Evolutionary conservation across 2,329 filamentous ascomycete genomes (phyloP).

Genomic region (Huntiella savannae): DNA sequence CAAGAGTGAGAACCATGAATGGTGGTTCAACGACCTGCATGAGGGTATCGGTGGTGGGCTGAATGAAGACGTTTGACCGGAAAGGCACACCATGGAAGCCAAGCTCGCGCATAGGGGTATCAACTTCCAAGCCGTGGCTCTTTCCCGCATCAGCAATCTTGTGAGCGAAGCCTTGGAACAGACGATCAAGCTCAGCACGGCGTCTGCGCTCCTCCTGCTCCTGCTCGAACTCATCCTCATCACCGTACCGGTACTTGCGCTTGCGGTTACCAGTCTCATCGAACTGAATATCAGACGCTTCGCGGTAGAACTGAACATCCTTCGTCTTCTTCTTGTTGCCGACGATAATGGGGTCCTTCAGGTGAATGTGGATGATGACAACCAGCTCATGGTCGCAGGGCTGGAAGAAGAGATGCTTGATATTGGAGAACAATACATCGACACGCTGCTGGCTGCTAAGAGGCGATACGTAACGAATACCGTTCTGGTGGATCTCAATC

Average conservation of each 20-base stretch:
- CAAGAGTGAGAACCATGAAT: constrained; percentile 86
- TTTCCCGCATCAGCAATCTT: constrained; percentile 94
- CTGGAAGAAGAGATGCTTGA: constrained; percentile 97
- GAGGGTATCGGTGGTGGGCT: constrained; percentile 89
- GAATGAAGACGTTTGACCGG: constrained; percentile 85
- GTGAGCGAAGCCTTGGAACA: constrained; percentile 91
- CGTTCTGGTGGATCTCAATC: constrained; percentile 95
- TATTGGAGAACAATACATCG: constrained; percentile 92
- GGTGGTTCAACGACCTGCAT: constrained; percentile 94
- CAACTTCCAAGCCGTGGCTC: constrained; percentile 76
- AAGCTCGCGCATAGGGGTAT: constrained; percentile 90
- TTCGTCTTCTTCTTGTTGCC: constrained; percentile 97
- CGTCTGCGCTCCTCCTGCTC: constrained; percentile 92
- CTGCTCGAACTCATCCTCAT: constrained; percentile 96
- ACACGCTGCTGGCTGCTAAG: constrained; percentile 66
- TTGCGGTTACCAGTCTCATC: constrained; percentile 97
- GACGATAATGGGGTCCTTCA: constrained; percentile 95
- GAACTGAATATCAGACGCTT: constrained; percentile 96
- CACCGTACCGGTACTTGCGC: constrained; percentile 90
- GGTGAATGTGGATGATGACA: constrained; percentile 92
- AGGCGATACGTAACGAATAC: constrained; percentile 82
- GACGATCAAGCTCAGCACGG: constrained; percentile 76
- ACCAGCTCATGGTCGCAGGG: constrained; percentile 91
- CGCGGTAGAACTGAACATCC: constrained; percentile 94
- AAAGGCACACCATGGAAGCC: constrained; percentile 94